Conservation (phyloP, 768 basidiomycete species). For the Boletus edulis region DNA sequence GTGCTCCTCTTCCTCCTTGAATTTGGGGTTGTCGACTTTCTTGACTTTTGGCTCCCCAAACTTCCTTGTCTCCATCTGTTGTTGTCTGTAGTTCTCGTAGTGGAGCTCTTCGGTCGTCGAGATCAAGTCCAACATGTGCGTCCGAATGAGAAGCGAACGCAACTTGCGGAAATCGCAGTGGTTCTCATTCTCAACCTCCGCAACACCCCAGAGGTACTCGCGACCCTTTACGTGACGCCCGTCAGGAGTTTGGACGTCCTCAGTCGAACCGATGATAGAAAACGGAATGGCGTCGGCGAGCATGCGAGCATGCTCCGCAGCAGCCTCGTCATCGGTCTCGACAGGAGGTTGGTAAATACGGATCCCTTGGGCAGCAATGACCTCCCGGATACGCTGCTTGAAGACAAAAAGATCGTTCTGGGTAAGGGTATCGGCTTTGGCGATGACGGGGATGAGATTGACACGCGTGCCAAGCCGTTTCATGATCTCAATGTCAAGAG, state of each 20-base stretch:
- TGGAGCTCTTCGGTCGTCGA: slow-evolving; percentile 93
- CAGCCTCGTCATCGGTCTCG: slow-evolving; percentile 82
- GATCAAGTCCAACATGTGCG: slow-evolving; percentile 98
- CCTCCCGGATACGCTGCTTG: slow-evolving; percentile 94
- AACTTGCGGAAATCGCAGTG: slow-evolving; percentile 99
- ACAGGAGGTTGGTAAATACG: slow-evolving; percentile 93
- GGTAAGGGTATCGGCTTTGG: slow-evolving; percentile 97
- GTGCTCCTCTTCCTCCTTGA: slow-evolving; percentile 98
- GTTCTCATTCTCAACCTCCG: slow-evolving; percentile 98
- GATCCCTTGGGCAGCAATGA: slow-evolving; percentile 88
- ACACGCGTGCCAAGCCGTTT: slow-evolving; percentile 97
- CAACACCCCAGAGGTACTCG: slow-evolving; percentile 99
- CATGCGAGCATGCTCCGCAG: slow-evolving; percentile 83
- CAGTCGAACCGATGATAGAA: slow-evolving; percentile 96
- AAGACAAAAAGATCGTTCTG: slow-evolving; percentile 88
- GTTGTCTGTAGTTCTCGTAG: slow-evolving; percentile 97
- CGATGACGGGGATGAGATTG: slow-evolving; percentile 95
- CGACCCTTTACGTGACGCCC: slow-evolving; percentile 95
- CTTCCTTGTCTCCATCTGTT: slow-evolving; percentile 99
- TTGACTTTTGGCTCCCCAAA: slow-evolving; percentile 98
- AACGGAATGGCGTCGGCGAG: slow-evolving; percentile 94
- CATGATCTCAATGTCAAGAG: slow-evolving; percentile 99
- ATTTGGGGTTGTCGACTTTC: slow-evolving; percentile 99
- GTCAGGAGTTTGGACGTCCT: slow-evolving; percentile 89
- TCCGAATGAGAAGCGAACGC: slow-evolving; percentile 91